These are phyloP conservation scores for Populus hybrid DNA, from an alignment of 441 rosid species.

Conservation along the genomic window DNA sequence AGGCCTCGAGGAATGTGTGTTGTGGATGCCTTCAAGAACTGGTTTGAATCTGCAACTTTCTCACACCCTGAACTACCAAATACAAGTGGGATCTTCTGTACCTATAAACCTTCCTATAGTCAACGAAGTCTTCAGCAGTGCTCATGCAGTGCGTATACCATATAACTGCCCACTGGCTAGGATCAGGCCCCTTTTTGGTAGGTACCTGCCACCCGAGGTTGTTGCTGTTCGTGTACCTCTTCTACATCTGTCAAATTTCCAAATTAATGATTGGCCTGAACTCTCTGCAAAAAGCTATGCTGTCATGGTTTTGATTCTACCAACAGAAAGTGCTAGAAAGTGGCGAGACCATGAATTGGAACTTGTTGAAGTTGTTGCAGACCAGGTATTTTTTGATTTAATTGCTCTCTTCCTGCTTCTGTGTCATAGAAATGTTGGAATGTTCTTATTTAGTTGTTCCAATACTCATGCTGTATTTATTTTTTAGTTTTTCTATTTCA, in stretches of 20 bases:
- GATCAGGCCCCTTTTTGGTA: slow-evolving; percentile 62
- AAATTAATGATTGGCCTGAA: slow-evolving; percentile 82
- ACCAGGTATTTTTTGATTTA: slow-evolving; percentile 59
- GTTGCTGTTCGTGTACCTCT: slow-evolving; percentile 96
- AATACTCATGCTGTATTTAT: too few species aligned
- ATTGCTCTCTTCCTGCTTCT: background rate
- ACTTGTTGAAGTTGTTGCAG: slow-evolving; percentile 91
- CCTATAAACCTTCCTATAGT: slow-evolving; percentile 55
- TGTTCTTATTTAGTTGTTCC: slow-evolving; percentile 7
- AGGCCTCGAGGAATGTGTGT: slow-evolving; percentile 79
- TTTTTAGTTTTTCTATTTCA: background rate
- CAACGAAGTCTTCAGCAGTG: slow-evolving; percentile 62
- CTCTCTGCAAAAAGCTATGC: slow-evolving; percentile 75
- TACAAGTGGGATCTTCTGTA: slow-evolving; percentile 60
- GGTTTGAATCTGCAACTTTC: slow-evolving; percentile 68
- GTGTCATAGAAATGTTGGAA: background rate
- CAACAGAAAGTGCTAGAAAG: slow-evolving; percentile 69
- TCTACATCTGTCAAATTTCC: slow-evolving; percentile 74
- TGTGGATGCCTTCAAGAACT: slow-evolving; percentile 92
- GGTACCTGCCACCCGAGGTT: slow-evolving; percentile 64
- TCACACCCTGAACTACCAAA: slow-evolving; percentile 58
- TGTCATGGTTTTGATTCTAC: slow-evolving; percentile 86
- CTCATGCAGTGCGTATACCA: slow-evolving; percentile 65
- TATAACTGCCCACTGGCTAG: slow-evolving; percentile 71
- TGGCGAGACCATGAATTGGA: slow-evolving; percentile 94